Evolutionary conservation across 2,329 filamentous ascomycete genomes (phyloP).

Genomic region (Alternaria tenuissima): DNA sequence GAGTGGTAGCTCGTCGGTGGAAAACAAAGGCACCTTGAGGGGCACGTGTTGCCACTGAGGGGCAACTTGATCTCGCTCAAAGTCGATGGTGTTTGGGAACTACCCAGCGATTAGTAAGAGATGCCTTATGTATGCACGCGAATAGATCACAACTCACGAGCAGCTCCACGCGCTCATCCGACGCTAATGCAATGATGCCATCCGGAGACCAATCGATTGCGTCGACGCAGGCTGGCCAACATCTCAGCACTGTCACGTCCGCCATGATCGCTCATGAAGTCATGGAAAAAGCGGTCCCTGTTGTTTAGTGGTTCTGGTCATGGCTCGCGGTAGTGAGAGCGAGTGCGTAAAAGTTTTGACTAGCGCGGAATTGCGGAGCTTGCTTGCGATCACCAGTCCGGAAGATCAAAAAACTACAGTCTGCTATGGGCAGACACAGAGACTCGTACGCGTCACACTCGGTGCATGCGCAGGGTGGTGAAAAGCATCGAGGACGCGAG

Average conservation of each 20-base stretch:
- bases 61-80: constrained; percentile 40
- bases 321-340: constrained; percentile 3
- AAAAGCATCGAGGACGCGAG: constrained; percentile 8
- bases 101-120: constrained; percentile 21
- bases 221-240: constrained; percentile 61
- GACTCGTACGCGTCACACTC: neutral
- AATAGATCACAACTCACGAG: constrained; percentile 48
- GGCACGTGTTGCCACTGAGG: constrained; percentile 49
- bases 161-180: constrained; percentile 64
- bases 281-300: neutral
- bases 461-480: neutral
- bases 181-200: constrained; percentile 65
- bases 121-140: neutral
- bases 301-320: constrained; percentile 8
- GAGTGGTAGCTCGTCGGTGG: constrained; percentile 56
- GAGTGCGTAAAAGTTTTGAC: neutral
- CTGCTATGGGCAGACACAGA: neutral
- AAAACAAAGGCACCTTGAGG: constrained; percentile 63
- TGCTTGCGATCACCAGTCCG: neutral
- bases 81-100: constrained; percentile 45
- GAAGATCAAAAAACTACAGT: neutral
- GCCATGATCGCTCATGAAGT: constrained; percentile 34
- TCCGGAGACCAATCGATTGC: constrained; percentile 68
- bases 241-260: constrained; percentile 45
- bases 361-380: constrained; percentile 4